These are phyloP conservation scores for Diaporthe velutina DNA, from an alignment of 2,329 filamentous ascomycete species.

Conservation along the genomic window DNA sequence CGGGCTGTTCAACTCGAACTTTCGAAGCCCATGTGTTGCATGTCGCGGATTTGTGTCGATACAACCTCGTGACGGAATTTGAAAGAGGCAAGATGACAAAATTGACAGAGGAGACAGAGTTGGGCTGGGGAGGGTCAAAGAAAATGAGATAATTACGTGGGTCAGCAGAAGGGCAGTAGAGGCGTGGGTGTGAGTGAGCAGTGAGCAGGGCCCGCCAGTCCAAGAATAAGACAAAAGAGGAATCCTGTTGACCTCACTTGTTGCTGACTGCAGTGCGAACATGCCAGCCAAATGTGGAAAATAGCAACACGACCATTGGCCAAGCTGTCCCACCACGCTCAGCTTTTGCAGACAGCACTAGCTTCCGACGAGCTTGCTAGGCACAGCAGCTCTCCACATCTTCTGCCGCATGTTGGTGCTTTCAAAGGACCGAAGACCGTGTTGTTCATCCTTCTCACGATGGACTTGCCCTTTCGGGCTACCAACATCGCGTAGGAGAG, in stretches of 20 bases:
- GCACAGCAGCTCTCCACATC: neutral
- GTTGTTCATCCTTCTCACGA: constrained; percentile 4
- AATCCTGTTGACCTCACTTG: constrained; percentile 18
- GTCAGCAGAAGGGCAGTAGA: neutral
- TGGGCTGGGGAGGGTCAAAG: constrained; percentile 7
- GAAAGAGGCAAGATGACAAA: constrained; percentile 25
- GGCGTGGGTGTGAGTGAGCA: constrained; percentile 17
- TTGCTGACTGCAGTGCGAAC: constrained; percentile 32
- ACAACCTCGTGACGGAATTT: neutral
- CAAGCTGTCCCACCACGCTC: constrained; percentile 17
- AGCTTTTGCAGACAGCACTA: constrained; percentile 27
- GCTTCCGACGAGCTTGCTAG: neutral
- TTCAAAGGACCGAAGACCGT: constrained; percentile 6
- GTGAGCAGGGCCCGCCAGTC: neutral
- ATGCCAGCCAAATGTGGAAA: constrained; percentile 9
- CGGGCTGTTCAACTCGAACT: neutral
- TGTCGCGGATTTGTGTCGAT: neutral
- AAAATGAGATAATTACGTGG: constrained; percentile 22
- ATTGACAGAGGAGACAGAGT: neutral
- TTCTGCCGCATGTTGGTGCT: constrained; percentile 13
- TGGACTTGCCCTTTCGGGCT: neutral
- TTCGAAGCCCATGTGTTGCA: neutral
- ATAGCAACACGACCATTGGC: constrained; percentile 28
- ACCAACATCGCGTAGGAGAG: neutral
- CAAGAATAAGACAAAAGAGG: constrained; percentile 32